Evolutionary conservation across 2,329 filamentous ascomycete species (phyloP).

Genomic region (Fusarium annulatum): DNA sequence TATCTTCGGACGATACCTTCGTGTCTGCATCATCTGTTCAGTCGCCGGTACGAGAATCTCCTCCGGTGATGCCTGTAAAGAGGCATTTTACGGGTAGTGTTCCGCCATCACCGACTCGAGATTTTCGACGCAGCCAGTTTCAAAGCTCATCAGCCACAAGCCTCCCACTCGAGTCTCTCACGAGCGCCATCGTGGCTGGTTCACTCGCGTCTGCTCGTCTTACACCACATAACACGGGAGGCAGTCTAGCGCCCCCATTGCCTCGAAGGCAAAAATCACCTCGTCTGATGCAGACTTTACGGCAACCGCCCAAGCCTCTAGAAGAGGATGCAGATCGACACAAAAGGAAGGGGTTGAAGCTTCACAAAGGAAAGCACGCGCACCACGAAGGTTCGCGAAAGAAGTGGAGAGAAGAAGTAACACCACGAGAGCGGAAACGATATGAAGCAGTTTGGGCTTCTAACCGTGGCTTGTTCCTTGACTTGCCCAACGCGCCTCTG

Average conservation of each 20-base stretch:
- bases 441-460: slow-evolving; percentile 90
- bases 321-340: slow-evolving; percentile 67
- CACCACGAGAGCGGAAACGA: slow-evolving; percentile 76
- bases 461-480: slow-evolving; percentile 72
- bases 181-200: slow-evolving; percentile 79
- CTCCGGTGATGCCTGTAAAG: slow-evolving; percentile 33
- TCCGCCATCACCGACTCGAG: slow-evolving; percentile 53
- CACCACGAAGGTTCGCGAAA: slow-evolving; percentile 81
- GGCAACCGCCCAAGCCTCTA: slow-evolving; percentile 61
- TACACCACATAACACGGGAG: slow-evolving; percentile 55
- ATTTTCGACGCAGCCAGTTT: slow-evolving; percentile 44
- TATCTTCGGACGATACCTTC: slow-evolving; percentile 60
- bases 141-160: slow-evolving; percentile 48
- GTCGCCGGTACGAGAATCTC: slow-evolving; percentile 46
- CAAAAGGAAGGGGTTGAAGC: slow-evolving; percentile 61
- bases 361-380: slow-evolving; percentile 70
- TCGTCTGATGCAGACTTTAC: slow-evolving; percentile 73
- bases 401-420: slow-evolving; percentile 81
- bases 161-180: slow-evolving; percentile 72
- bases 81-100: slow-evolving; percentile 40
- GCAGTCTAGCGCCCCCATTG: slow-evolving; percentile 51
- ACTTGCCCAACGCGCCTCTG: slow-evolving; percentile 35
- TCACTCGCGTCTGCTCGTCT: slow-evolving; percentile 74
- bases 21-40: slow-evolving; percentile 54
- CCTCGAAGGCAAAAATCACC: slow-evolving; percentile 59